Conservation (phyloP, 2,329 filamentous ascomycete genomes). For the Claviceps sp. region DNA sequence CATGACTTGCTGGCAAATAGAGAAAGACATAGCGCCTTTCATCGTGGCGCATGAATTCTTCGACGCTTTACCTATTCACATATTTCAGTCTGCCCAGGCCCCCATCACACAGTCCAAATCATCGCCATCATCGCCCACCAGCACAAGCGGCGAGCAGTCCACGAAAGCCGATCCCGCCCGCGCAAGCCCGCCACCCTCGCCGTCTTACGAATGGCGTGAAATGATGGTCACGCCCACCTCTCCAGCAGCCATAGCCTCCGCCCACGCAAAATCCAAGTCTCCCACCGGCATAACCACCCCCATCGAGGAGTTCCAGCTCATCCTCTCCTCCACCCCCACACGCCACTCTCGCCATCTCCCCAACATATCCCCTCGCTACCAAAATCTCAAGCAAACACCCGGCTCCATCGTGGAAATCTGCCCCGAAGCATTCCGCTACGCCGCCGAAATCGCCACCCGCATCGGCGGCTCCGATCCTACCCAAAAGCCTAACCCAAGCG, state of each 20-base stretch:
- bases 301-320: conserved; percentile 76
- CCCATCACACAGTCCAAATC: conserved; percentile 6
- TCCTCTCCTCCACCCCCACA: conserved; percentile 60
- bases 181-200: neutral
- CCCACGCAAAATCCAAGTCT: conserved; percentile 35
- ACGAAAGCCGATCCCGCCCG: neutral
- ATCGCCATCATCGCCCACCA: conserved; percentile 11
- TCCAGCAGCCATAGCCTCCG: conserved; percentile 36
- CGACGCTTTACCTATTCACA: conserved; percentile 90
- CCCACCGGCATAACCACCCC: conserved; percentile 28
- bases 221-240: conserved; percentile 61
- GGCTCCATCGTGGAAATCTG: conserved; percentile 77
- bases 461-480: conserved; percentile 56
- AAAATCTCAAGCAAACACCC: conserved; percentile 51
- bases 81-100: conserved; percentile 63
- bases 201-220: conserved; percentile 58
- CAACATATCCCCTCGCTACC: conserved; percentile 67
- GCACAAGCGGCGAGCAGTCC: neutral
- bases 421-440: conserved; percentile 72
- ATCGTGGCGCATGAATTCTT: conserved; percentile 98
- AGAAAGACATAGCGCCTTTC: conserved; percentile 64
- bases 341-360: conserved; percentile 78
- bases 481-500: conserved; percentile 51
- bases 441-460: conserved; percentile 65
- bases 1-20: conserved; percentile 21